Conservation (phyloP, 805 yeast genomes). For the Metschnikowia santaceciliae region DNA sequence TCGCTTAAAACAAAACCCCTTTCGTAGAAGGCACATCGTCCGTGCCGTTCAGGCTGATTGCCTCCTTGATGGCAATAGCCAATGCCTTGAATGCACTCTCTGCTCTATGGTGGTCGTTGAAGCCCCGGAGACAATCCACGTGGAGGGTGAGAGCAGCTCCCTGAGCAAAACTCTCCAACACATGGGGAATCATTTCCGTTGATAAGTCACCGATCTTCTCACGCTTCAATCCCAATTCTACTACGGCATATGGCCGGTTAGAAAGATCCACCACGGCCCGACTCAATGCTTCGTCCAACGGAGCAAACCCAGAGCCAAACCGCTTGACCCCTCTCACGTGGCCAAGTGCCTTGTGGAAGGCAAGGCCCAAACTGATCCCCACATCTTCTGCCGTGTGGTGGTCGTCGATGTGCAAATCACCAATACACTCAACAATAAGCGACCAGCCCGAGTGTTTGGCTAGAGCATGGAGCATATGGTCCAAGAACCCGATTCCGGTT, state of each 20-base stretch:
- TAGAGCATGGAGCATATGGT: slow-evolving; percentile 95
- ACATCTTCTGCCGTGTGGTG: slow-evolving; percentile 97
- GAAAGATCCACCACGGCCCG: slow-evolving; percentile 96
- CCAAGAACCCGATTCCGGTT: slow-evolving; percentile 92
- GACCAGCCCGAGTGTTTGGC: slow-evolving; percentile 99
- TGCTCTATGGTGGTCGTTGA: slow-evolving; percentile 93
- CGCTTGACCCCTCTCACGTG: slow-evolving; percentile 86
- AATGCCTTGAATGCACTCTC: slow-evolving; percentile 96
- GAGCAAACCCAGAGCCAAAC: slow-evolving; percentile 92
- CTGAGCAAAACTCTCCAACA: slow-evolving; percentile 88
- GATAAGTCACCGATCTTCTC: slow-evolving; percentile 91
- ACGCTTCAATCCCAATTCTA: slow-evolving; percentile 84
- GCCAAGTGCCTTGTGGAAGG: slow-evolving; percentile 88
- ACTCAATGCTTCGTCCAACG: slow-evolving; percentile 92
- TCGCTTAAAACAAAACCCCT: slow-evolving; percentile 71
- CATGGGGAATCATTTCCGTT: slow-evolving; percentile 98
- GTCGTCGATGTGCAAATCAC: slow-evolving; percentile 94
- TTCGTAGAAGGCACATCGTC: slow-evolving; percentile 94
- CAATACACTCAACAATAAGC: slow-evolving; percentile 79
- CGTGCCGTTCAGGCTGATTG: slow-evolving; percentile 76
- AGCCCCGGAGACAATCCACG: slow-evolving; percentile 90
- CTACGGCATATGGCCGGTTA: slow-evolving; percentile 86
- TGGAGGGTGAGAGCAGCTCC: slow-evolving; percentile 89
- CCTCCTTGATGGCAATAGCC: slow-evolving; percentile 88
- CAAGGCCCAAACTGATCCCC: slow-evolving; percentile 85